Conservation (phyloP, 768 basidiomycete species). For the Collybia sordida region DNA sequence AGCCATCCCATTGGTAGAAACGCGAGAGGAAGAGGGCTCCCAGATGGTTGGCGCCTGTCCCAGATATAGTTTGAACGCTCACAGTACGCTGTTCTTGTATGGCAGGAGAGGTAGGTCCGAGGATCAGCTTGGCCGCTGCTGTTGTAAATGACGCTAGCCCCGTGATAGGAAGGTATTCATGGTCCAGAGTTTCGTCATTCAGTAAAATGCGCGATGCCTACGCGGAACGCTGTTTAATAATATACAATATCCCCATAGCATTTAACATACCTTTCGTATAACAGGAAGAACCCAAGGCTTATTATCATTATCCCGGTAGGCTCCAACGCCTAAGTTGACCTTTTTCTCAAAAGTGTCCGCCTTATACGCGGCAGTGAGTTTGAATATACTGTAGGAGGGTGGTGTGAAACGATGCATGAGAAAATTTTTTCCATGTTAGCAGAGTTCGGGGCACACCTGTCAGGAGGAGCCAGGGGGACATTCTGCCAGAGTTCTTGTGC, state of each 20-base stretch:
- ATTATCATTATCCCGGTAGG: slow-evolving; percentile 84
- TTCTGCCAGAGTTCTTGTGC: slow-evolving; percentile 66
- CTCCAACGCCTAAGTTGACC: slow-evolving; percentile 91
- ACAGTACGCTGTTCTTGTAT: slow-evolving; percentile 70
- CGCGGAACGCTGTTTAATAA: neutral
- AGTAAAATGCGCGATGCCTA: slow-evolving; percentile 76
- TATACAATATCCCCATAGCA: neutral
- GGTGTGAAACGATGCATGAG: neutral
- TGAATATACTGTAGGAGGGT: slow-evolving; percentile 68
- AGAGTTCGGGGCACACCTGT: slow-evolving; percentile 51
- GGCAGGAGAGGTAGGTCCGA: slow-evolving; percentile 71
- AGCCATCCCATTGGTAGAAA: slow-evolving; percentile 74
- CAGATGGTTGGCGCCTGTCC: slow-evolving; percentile 94
- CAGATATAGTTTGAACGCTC: slow-evolving; percentile 92
- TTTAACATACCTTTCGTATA: slow-evolving; percentile 71
- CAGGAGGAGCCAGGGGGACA: slow-evolving; percentile 83
- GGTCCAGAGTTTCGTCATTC: slow-evolving; percentile 73
- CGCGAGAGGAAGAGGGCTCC: slow-evolving; percentile 83
- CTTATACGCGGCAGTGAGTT: slow-evolving; percentile 88
- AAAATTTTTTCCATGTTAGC: neutral
- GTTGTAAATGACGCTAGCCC: slow-evolving; percentile 82
- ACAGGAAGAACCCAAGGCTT: slow-evolving; percentile 94
- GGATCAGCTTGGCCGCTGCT: slow-evolving; percentile 79
- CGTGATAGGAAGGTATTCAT: slow-evolving; percentile 91
- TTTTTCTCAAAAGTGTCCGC: slow-evolving; percentile 73